A percentile compares a stretch with the other conserved stretches of the same genome.
Evolutionary conservation across 768 basidiomycete genomes (phyloP).

Genomic region (Auriculariales sp.): DNA sequence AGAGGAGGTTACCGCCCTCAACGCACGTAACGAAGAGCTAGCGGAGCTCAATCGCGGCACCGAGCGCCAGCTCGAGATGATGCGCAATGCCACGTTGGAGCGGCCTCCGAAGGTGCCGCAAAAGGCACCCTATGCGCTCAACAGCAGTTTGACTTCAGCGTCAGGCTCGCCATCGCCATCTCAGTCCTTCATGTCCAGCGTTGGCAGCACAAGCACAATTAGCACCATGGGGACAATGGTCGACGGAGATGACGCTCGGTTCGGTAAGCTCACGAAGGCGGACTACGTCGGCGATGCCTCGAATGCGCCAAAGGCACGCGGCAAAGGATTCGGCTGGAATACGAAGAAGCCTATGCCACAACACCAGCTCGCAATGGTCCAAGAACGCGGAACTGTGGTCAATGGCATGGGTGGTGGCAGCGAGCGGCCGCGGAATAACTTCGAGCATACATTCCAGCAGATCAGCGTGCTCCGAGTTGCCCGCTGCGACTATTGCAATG

Average conservation of each 20-base stretch:
- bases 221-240: background rate
- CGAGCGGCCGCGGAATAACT: conserved; percentile 19
- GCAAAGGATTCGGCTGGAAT: no score
- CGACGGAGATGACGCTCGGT: conserved; percentile 3
- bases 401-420: no score
- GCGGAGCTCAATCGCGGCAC: conserved; percentile 79
- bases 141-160: background rate
- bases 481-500: conserved; percentile 88
- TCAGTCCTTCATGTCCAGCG: background rate
- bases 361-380: no score
- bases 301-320: no score
- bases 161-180: no score
- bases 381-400: no score
- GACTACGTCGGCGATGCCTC: background rate
- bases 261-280: background rate
- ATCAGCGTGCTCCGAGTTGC: conserved; percentile 78
- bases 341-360: no score
- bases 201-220: no score
- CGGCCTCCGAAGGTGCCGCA: background rate
- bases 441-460: conserved; percentile 81
- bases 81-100: background rate
- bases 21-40: conserved; percentile 84
- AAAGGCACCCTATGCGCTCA: background rate
- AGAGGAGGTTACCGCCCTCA: conserved; percentile 84
- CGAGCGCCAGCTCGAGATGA: conserved; percentile 54